phyloP scores from a whole-genome alignment of 208 protist species.

The Acanthamoeba culbertsoni region DNA sequence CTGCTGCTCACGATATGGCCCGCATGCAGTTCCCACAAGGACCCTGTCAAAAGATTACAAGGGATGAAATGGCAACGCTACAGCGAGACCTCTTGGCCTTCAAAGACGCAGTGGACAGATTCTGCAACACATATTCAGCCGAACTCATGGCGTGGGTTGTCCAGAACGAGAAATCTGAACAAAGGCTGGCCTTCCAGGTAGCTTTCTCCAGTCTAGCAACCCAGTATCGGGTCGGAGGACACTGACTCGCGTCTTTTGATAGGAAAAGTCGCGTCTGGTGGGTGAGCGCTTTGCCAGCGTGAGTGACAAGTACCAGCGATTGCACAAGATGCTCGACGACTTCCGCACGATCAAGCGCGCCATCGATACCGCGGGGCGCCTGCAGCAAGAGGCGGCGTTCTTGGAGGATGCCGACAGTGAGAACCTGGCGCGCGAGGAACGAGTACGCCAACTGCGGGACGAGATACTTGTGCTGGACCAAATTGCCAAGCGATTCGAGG shows the following conservation, averaged over 20 bases:
- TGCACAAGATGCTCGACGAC: not conserved
- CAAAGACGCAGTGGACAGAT: not conserved
- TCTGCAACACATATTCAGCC: not conserved
- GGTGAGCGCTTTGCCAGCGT: not conserved
- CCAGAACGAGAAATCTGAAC: not conserved
- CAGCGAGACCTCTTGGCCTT: not conserved
- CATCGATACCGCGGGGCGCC: not conserved
- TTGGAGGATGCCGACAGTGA: not conserved
- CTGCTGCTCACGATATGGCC: not conserved
- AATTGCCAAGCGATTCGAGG: not conserved
- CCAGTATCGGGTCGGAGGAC: not conserved
- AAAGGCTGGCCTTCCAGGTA: not conserved
- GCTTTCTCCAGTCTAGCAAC: not conserved
- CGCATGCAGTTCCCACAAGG: not conserved
- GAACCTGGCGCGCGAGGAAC: not conserved
- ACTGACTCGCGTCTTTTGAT: not conserved
- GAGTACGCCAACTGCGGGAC: not conserved
- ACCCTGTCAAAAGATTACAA: not conserved
- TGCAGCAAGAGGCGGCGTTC: not conserved
- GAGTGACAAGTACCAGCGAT: not conserved
- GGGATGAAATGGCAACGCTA: not conserved
- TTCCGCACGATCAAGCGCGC: not conserved
- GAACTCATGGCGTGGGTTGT: constrained; percentile 10
- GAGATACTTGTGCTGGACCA: not conserved
- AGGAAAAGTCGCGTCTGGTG: not conserved